Evolutionary conservation across 192 early-diverging fungal species (phyloP).

Genomic region (Backusella tarrabulga): DNA sequence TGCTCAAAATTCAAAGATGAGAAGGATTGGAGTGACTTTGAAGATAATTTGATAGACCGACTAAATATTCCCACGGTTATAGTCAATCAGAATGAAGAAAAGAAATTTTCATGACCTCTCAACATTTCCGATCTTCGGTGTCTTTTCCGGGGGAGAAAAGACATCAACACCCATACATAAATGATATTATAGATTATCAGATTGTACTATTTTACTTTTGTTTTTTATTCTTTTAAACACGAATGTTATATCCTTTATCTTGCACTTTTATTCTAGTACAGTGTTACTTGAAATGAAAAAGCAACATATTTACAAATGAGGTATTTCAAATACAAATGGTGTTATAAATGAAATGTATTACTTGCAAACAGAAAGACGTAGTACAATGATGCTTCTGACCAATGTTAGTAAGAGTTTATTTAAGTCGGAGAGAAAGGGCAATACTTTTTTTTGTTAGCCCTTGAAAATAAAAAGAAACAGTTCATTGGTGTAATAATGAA

Average conservation of each 20-base stretch:
- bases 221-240: neutral
- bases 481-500: neutral
- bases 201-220: neutral
- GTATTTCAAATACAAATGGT: neutral
- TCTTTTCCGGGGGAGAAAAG: neutral
- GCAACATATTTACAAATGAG: neutral
- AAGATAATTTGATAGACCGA: neutral
- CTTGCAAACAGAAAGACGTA: neutral
- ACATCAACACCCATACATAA: neutral
- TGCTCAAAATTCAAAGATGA: neutral
- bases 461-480: neutral
- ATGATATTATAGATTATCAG: neutral
- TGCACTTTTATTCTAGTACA: neutral
- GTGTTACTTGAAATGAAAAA: neutral
- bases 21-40: constrained; percentile 5
- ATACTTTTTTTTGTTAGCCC: neutral
- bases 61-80: constrained; percentile 1
- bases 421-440: neutral
- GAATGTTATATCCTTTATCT: neutral
- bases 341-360: neutral
- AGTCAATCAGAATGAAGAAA: neutral
- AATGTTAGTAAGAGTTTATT: neutral
- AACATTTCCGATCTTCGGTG: constrained; percentile 1
- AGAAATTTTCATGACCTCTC: neutral
- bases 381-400: neutral